A percentile compares a stretch with the other conserved stretches of the same genome.
Conservation (phyloP, 2,329 filamentous ascomycete species). For the Aspergillus sp. region DNA sequence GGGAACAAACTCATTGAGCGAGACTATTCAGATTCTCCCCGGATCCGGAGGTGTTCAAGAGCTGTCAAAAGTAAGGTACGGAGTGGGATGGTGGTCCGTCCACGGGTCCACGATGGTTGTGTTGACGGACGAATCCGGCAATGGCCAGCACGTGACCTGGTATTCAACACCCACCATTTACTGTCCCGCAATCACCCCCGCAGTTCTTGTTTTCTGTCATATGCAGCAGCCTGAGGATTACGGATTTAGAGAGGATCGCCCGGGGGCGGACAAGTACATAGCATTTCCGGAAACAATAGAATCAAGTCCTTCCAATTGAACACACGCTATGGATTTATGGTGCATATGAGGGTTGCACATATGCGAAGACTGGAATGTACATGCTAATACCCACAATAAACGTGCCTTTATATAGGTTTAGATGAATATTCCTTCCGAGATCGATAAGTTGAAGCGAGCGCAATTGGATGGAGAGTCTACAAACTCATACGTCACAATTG, state of each 20-base stretch:
- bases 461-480: background rate
- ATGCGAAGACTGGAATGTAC: background rate
- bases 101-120: background rate
- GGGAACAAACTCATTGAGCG: background rate
- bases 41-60: background rate
- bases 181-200: background rate
- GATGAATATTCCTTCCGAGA: background rate
- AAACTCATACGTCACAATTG: background rate
- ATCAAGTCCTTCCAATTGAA: background rate
- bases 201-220: background rate
- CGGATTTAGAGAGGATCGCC: background rate
- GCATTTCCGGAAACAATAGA: background rate
- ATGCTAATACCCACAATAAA: background rate
- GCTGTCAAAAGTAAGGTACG: background rate
- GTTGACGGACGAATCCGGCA: constrained; percentile 1
- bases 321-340: background rate
- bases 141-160: background rate
- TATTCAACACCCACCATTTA: background rate
- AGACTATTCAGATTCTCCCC: background rate
- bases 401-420: background rate
- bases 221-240: background rate
- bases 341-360: no score
- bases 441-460: background rate
- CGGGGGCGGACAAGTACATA: background rate
- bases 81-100: no score